Percentiles rank a stretch among this genome's conserved stretches.
Evolutionary conservation across 768 basidiomycete species (phyloP).

Genomic region (Tubosaeta brunneosetosa): DNA sequence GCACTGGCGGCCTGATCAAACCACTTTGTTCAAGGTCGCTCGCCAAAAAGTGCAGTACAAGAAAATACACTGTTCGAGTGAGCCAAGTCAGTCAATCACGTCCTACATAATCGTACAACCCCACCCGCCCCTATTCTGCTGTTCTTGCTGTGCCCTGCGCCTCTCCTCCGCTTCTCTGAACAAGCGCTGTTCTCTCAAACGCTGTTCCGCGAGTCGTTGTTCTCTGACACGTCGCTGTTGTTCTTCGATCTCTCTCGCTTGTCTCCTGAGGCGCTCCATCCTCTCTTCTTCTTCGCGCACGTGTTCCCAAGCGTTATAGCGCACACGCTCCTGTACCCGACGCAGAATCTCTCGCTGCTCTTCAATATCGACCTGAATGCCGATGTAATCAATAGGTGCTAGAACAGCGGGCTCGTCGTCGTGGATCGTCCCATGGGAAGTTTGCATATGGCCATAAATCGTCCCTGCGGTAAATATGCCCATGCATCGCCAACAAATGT

Average conservation of each 20-base stretch:
- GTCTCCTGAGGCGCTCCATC: background rate
- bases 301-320: background rate
- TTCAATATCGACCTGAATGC: conserved; percentile 14
- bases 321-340: conserved; percentile 12
- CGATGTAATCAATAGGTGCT: conserved; percentile 7
- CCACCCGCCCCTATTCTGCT: conserved; percentile 11
- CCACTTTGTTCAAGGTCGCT: too few species aligned
- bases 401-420: conserved; percentile 8
- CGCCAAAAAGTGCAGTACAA: too few species aligned
- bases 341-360: conserved; percentile 19
- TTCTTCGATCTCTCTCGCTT: background rate
- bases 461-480: conserved; percentile 30
- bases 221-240: background rate
- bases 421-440: conserved; percentile 29
- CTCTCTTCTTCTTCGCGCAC: background rate
- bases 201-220: background rate
- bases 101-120: conserved; percentile 25
- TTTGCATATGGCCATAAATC: conserved; percentile 38
- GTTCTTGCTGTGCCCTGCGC: conserved; percentile 1
- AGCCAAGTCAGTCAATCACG: background rate
- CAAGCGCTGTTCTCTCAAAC: background rate
- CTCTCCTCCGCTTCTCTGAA: background rate
- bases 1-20: too few species aligned
- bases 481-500: conserved; percentile 72
- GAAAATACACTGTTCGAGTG: too few species aligned